These are phyloP conservation scores for Royoungia palumana DNA, from an alignment of 768 basidiomycete species.

Conservation along the genomic window DNA sequence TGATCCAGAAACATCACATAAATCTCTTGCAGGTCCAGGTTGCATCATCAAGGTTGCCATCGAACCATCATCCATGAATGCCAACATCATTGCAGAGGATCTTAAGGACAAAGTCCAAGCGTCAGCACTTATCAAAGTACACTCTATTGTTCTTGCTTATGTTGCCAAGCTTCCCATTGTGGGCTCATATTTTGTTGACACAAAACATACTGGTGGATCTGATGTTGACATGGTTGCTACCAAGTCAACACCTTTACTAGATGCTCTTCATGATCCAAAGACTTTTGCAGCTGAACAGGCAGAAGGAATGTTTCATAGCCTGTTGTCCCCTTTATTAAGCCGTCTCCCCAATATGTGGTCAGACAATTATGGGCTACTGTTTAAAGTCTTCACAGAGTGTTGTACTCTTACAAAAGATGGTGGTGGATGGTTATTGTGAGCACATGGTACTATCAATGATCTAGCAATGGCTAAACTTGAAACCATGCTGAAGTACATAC, in stretches of 20 bases:
- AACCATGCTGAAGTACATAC: conserved; percentile 12
- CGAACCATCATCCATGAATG: background rate
- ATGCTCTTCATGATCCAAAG: conserved; percentile 20
- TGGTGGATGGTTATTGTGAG: conserved; percentile 23
- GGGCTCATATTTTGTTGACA: conserved; percentile 17
- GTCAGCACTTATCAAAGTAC: conserved; percentile 8
- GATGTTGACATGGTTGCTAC: conserved; percentile 1
- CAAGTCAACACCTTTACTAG: conserved; percentile 26
- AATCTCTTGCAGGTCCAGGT: background rate
- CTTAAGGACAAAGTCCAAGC: conserved; percentile 4
- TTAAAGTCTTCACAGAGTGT: conserved; percentile 15
- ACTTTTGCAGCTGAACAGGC: conserved; percentile 19
- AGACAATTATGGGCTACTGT: conserved; percentile 1
- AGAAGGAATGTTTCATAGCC: conserved; percentile 15
- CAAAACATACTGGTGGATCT: conserved; percentile 1
- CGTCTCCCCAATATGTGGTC: conserved; percentile 15
- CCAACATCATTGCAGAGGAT: background rate
- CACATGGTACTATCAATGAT: background rate
- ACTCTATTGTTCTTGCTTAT: conserved; percentile 9
- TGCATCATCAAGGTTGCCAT: background rate
- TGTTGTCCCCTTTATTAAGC: conserved; percentile 12
- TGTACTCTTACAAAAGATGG: conserved; percentile 24
- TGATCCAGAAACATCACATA: background rate
- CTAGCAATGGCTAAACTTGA: background rate
- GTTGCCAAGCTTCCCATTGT: conserved; percentile 21